phyloP scores from a whole-genome alignment of 495 filamentous ascomycete genomes.

The Astrocystis sublimbata region DNA sequence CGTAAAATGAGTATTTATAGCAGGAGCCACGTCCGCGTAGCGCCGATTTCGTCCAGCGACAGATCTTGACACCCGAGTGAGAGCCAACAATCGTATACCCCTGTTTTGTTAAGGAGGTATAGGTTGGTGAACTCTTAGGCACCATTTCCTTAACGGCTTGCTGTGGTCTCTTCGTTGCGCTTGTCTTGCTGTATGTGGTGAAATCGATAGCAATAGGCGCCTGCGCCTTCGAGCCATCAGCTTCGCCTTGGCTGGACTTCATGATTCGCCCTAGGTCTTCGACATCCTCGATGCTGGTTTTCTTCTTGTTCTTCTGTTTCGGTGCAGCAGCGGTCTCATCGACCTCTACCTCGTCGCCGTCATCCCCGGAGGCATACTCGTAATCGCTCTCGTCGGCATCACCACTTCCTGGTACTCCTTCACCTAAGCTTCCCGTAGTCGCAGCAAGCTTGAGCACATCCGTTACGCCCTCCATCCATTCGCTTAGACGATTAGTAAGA shows the following conservation, averaged over 20 bases:
- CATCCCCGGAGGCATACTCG: constrained; percentile 59
- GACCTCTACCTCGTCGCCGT: constrained; percentile 59
- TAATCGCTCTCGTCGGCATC: constrained; percentile 81
- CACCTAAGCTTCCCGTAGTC: constrained; percentile 65
- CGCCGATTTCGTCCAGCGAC: constrained; percentile 96
- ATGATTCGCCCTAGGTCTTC: constrained; percentile 78
- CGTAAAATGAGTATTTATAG: constrained; percentile 97
- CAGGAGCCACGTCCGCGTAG: constrained; percentile 93
- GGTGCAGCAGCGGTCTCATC: constrained; percentile 38
- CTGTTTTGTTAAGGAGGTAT: constrained; percentile 87
- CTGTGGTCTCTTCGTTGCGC: constrained; percentile 44
- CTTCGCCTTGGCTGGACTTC: constrained; percentile 45
- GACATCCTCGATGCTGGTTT: constrained; percentile 65
- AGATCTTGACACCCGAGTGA: constrained; percentile 96
- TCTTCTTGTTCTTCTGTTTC: constrained; percentile 41
- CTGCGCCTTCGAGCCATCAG: constrained; percentile 33
- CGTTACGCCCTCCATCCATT: constrained; percentile 77
- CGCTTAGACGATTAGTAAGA: constrained; percentile 60
- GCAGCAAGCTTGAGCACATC: constrained; percentile 66
- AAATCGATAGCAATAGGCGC: constrained; percentile 80
- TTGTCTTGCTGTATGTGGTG: constrained; percentile 62
- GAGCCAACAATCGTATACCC: constrained; percentile 94
- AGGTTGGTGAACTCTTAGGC: constrained; percentile 82
- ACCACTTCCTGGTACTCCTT: constrained; percentile 79
- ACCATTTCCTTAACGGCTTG: constrained; percentile 83